Percentiles rank a stretch among this genome's conserved stretches.
Conservation (phyloP, 345 rosid genomes). For the Brassica cretica region DNA sequence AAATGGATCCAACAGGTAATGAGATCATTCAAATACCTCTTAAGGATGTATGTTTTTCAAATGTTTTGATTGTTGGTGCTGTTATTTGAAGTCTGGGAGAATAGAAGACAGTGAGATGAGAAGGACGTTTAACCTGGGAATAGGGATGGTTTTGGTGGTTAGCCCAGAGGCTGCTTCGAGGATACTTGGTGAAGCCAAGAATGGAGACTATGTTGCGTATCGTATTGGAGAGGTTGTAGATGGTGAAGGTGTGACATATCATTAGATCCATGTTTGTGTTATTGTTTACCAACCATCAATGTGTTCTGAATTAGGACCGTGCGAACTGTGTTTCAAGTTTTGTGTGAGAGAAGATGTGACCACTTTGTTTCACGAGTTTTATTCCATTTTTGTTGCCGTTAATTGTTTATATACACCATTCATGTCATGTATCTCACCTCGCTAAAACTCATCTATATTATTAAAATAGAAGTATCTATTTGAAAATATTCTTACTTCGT, state of each 20-base stretch:
- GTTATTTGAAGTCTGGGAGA: constrained; percentile 51
- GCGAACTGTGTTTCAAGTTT: not conserved
- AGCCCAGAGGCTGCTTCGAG: constrained; percentile 54
- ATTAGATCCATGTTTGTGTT: not conserved
- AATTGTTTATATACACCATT: not conserved
- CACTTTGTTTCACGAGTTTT: not conserved
- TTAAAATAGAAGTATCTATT: no score
- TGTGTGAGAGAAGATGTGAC: not conserved
- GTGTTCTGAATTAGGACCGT: not conserved
- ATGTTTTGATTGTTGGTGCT: constrained; percentile 3
- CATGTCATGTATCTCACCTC: not conserved
- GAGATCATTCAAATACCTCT: not conserved
- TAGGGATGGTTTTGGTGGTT: constrained; percentile 77
- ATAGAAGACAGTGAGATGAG: constrained; percentile 79
- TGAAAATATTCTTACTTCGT: no score
- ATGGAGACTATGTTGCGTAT: constrained; percentile 46
- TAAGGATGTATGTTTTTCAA: not conserved
- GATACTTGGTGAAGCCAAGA: constrained; percentile 45
- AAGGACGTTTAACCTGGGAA: constrained; percentile 80
- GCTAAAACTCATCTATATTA: not conserved
- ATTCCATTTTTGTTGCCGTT: not conserved
- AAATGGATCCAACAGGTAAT: constrained; percentile 87
- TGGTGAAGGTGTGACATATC: constrained; percentile 45
- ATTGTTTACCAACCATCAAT: not conserved
- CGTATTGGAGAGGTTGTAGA: constrained; percentile 65